Evolutionary conservation across 176 grass and related monocot genomes (phyloP).

Genomic region (Musa troglodytarum): DNA sequence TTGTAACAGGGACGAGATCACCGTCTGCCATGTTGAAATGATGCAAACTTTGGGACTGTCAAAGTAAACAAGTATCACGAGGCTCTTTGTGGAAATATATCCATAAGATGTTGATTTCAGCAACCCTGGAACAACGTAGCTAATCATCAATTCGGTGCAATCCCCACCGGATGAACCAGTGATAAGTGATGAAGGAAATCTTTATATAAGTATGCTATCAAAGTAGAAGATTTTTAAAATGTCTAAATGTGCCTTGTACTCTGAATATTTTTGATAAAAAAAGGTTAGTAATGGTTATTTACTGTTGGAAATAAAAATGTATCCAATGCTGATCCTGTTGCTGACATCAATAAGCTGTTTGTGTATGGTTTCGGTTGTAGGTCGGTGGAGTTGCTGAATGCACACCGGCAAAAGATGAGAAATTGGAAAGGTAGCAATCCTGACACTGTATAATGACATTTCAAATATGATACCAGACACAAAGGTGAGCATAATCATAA

Average conservation of each 20-base stretch:
- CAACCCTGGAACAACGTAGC: not conserved
- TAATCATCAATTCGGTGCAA: no score
- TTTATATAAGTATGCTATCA: no score
- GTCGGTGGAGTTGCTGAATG: not conserved
- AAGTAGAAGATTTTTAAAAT: no score
- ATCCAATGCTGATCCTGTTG: not conserved
- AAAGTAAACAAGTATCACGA: not conserved
- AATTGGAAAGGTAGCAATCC: no score
- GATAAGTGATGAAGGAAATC: no score
- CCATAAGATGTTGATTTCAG: not conserved
- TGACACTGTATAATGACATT: no score
- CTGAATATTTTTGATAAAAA: no score
- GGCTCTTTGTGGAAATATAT: not conserved
- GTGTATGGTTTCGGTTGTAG: not conserved
- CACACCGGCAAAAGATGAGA: not conserved
- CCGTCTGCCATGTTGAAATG: not conserved
- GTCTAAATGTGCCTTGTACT: no score
- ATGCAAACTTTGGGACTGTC: not conserved
- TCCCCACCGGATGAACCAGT: no score
- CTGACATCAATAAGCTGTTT: not conserved
- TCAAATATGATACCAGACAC: not conserved
- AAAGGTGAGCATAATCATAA: not conserved
- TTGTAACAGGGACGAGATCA: not conserved
- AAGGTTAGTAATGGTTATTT: no score
- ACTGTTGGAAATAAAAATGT: no score